Base-by-base conservation (phyloP, 2,329 filamentous ascomycete genomes). In the Penicillium sp. region DNA sequence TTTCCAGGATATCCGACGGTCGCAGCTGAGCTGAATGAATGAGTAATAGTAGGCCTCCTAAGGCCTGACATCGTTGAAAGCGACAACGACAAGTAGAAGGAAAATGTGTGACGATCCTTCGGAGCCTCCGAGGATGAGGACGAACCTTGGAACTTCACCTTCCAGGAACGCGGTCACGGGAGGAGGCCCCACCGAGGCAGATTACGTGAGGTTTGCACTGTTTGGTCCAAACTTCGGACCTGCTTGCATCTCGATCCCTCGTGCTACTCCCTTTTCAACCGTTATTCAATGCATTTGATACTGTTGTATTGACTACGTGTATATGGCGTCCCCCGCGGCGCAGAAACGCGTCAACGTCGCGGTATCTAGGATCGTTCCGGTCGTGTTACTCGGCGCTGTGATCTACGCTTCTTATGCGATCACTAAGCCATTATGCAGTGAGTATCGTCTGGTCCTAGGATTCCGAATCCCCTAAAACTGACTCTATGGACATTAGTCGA, bases 361-460 rank as follows among this genome's bases (percentile, higher is more conserved):
- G 69, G 77, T 80, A 40, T 81, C 83, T 43, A 78, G 85, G 50
- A 70, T 86, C 48, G 82, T 95, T 49, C 90, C 90, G 3, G 58
- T 84, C 33, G 65, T 92, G 42, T 79, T 95, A 34, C 69, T 83
- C 29, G 84, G 78, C 27, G 75, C 81, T 31, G 77, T 88, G 53
- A 83, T 77, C 31, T 89, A 88, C 68, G 81, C 81, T 16, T 86
- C 82, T 29, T 95, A 87, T 71, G 83, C 83, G 12, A 68, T 90
- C 41, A 81, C 87, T 41, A 83, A 79, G 54, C 77, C 78, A 38
- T 70, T 90, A 53, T 87, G 85, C 65, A 75, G 87, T 90, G 69
- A 64, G 84, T 75, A 25, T 30, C 46, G 41, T 34, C n/a, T 3
- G 18, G 7, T 10, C 12, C 31, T 3, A 12, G 28, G 7, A 4